Evolutionary conservation across 305 asterid species (phyloP), one percentile per base, ranked within the genome.

Genomic region (Petunia hybrid): DNA sequence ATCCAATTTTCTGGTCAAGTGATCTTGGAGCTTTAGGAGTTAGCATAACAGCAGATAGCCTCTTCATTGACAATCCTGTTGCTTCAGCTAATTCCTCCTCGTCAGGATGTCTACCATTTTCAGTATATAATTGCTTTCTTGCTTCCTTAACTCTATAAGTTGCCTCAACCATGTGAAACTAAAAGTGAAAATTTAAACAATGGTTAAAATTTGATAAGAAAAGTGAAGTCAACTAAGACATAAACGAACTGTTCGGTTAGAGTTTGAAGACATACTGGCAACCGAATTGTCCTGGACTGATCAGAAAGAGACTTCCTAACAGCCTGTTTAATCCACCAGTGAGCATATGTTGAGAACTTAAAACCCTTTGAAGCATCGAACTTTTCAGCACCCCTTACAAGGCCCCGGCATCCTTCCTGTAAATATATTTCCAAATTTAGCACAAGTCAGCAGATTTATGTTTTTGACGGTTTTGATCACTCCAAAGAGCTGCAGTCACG

Each of bases 391-490:
- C 99, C 95, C 85, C 98, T 91, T 77, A 93, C 93, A 13, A 95
- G 97, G 80, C 99, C 99, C 71, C 97, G 91, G 71, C 99, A 95
- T 84, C 99, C 99, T 92, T 93, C 99, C 99, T 95, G 92, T 81
- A 80, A 78, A 83, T 55, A 56, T 51, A 76, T 40, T 76, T 65
- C 69, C 48, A 80, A 63, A 70, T 82, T 80, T 46, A 62, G 42
- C 67, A 62, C 61, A 56, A 56, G 31, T 13, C 56, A 35, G 48
- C 36, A 38, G 13, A 71, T 65, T 22, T 22, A 46, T 22, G 65
- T 13, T 64, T 22, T 1, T 7, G 56, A 56, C 51, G 8, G 53
- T 48, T 75, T 66, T 68, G 40, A 40, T 76, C 71, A 63, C 22
- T 6, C 35, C 48, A 13, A 63, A 63, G 48, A 61, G 70, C 0